phyloP scores from a whole-genome alignment of 2,329 filamentous ascomycete species.

The Neofusicoccum cordaticola region DNA sequence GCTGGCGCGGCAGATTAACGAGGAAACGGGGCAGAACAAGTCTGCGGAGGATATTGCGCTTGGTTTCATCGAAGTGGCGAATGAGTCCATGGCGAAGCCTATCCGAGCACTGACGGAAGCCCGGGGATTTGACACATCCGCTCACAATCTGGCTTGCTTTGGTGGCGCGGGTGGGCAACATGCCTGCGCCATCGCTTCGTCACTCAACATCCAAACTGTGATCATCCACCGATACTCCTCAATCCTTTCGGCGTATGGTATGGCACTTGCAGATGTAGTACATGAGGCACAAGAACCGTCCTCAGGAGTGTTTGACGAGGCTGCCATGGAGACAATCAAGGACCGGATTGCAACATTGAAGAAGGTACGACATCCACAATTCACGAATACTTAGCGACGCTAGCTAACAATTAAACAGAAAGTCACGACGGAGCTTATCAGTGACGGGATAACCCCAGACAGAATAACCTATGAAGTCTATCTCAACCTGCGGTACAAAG shows the following conservation, averaged over 20 bases:
- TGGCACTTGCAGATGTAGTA: conserved; percentile 30
- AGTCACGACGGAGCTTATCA: conserved; percentile 57
- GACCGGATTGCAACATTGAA: conserved; percentile 69
- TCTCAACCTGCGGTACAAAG: conserved; percentile 45
- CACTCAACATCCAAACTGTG: conserved; percentile 43
- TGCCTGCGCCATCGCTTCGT: conserved; percentile 42
- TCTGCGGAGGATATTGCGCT: conserved; percentile 27
- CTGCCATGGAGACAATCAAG: conserved; percentile 47
- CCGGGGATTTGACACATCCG: conserved; percentile 23
- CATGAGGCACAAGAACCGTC: conserved; percentile 41
- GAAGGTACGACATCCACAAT: conserved; percentile 27
- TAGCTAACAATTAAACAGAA: conserved; percentile 36
- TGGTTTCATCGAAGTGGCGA: conserved; percentile 28
- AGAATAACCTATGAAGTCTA: conserved; percentile 32
- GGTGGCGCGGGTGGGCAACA: conserved; percentile 39
- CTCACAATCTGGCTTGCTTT: conserved; percentile 28
- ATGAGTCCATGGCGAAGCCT: conserved; percentile 29
- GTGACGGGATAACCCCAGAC: conserved; percentile 61
- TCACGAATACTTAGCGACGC: neutral
- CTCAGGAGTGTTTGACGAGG: conserved; percentile 27
- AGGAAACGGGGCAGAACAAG: conserved; percentile 27
- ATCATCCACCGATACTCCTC: conserved; percentile 48
- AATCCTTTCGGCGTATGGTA: conserved; percentile 47
- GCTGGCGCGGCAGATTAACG: conserved; percentile 23
- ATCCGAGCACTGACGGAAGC: conserved; percentile 29